Evolutionary conservation across 306 rosid genomes (phyloP).

Genomic region (Citrullus colocynthis): DNA sequence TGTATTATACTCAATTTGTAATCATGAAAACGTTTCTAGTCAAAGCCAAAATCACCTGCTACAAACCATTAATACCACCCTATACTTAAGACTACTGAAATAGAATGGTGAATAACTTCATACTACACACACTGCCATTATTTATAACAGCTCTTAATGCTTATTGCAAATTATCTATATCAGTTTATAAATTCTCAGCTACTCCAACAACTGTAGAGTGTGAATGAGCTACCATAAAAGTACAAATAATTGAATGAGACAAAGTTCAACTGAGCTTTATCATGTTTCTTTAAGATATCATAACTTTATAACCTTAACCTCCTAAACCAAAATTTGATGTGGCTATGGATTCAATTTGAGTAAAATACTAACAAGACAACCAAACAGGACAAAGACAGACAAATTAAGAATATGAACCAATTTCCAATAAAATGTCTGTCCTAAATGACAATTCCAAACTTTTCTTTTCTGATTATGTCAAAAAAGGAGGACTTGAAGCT

Average conservation of each 20-base stretch:
- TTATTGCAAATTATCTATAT: background rate
- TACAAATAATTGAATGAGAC: background rate
- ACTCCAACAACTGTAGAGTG: background rate
- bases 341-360: background rate
- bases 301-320: background rate
- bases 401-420: background rate
- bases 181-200: background rate
- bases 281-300: background rate
- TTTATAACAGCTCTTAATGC: background rate
- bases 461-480: background rate
- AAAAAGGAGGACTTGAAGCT: background rate
- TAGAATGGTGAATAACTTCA: background rate
- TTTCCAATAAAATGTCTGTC: background rate
- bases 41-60: background rate
- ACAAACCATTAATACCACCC: background rate
- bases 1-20: background rate
- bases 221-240: background rate
- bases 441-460: background rate
- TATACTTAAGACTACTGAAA: background rate
- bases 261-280: background rate
- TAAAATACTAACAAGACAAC: background rate
- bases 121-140: background rate
- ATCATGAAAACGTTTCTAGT: background rate
- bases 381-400: background rate
- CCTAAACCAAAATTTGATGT: background rate